Conservation (phyloP, 179 eudicot genomes). For the Nepenthes alata region DNA sequence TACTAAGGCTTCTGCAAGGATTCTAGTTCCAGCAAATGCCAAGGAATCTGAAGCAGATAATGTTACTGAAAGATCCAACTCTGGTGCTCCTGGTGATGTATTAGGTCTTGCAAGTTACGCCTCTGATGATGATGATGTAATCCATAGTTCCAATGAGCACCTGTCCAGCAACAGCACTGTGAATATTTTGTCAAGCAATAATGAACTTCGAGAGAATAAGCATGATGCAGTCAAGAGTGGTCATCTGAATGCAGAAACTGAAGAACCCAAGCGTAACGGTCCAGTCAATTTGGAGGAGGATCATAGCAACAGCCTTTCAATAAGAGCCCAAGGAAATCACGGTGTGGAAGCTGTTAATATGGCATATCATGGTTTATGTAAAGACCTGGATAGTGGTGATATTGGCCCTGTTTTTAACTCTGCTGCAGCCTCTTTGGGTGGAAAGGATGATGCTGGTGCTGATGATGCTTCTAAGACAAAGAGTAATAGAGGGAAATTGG, state of each 20-base stretch:
- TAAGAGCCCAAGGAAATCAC: too few species aligned
- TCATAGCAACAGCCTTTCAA: conserved; percentile 9
- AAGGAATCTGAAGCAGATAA: conserved; percentile 37
- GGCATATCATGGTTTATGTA: conserved; percentile 13
- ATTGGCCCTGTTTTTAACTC: conserved; percentile 13
- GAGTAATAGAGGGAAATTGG: conserved; percentile 19
- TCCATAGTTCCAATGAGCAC: conserved; percentile 22
- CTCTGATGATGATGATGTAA: conserved; percentile 48
- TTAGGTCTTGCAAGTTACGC: conserved; percentile 85
- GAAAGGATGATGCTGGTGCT: conserved; percentile 19
- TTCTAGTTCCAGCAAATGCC: conserved; percentile 35
- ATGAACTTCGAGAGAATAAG: conserved; percentile 15
- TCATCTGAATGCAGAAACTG: conserved; percentile 17
- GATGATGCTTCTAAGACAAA: conserved; percentile 20
- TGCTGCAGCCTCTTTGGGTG: conserved; percentile 7
- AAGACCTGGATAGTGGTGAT: conserved; percentile 14
- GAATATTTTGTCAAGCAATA: conserved; percentile 10
- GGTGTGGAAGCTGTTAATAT: conserved; percentile 5
- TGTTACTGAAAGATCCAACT: conserved; percentile 49
- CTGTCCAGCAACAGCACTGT: conserved; percentile 11
- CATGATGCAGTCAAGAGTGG: conserved; percentile 31
- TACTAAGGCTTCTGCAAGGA: conserved; percentile 54
- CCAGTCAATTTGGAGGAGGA: conserved; percentile 16
- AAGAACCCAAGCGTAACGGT: conserved; percentile 8
- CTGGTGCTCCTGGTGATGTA: conserved; percentile 55